Evolutionary conservation across 1,139 yeast genomes (phyloP).

Genomic region (Saccharomycopsis crataegensis): DNA sequence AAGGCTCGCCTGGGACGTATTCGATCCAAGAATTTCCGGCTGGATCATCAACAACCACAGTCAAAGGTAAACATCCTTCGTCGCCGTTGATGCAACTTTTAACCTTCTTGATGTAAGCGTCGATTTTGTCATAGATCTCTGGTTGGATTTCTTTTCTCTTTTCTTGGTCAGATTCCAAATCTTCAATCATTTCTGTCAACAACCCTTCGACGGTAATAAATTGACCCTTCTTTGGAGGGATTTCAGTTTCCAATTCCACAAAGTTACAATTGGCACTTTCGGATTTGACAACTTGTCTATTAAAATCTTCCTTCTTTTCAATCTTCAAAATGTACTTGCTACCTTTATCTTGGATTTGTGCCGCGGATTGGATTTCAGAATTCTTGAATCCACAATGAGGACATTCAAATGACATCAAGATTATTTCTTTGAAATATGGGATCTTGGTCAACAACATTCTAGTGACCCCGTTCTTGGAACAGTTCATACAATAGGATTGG

Average conservation of each 20-base stretch:
- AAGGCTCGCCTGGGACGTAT: constrained; percentile 77
- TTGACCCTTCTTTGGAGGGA: constrained; percentile 93
- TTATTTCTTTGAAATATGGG: constrained; percentile 87
- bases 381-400: constrained; percentile 91
- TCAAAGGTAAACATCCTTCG: constrained; percentile 64
- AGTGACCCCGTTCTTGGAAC: constrained; percentile 80
- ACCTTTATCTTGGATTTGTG: constrained; percentile 83
- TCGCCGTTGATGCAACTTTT: constrained; percentile 54
- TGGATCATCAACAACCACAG: constrained; percentile 83
- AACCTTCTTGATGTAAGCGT: constrained; percentile 56
- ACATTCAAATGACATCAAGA: constrained; percentile 92
- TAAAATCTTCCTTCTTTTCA: constrained; percentile 67
- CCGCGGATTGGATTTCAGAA: constrained; percentile 92
- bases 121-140: constrained; percentile 67
- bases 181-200: constrained; percentile 75
- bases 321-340: constrained; percentile 63
- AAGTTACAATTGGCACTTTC: constrained; percentile 82
- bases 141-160: constrained; percentile 69
- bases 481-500: constrained; percentile 93
- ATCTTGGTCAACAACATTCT: constrained; percentile 78
- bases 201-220: constrained; percentile 89
- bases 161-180: constrained; percentile 73
- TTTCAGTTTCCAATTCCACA: constrained; percentile 81
- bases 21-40: constrained; percentile 98
- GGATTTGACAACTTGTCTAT: constrained; percentile 87